Base-by-base conservation (phyloP, 371 early-diverging fungal genomes). In the Mucor plumbeus region DNA sequence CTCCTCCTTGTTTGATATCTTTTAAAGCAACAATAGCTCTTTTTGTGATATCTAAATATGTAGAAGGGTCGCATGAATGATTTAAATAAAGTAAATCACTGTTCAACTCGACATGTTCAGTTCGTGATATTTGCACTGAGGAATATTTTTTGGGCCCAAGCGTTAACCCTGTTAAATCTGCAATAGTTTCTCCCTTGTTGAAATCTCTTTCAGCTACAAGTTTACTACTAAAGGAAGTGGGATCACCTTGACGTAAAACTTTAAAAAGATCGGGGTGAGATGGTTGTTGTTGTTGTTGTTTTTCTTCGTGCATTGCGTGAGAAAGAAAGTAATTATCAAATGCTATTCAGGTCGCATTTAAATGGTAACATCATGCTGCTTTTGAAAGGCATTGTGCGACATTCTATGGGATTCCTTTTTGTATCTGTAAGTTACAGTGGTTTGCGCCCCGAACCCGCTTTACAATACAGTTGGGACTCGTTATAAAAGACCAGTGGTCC, bases 61-160 rank as follows among this genome's bases (percentile, higher is more conserved):
- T 83, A 19, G 87, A 84, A 0, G 94, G 94, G 26, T 82, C 68
- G 59, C 86, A 85, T 2, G 83, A 82, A 59, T 88, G 83, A 69
- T 86, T 85, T 74, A 84, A 69, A 56, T 79, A 82, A 55, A 82
- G 56, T 10, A 78, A 75, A 67, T 90, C 91, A 43, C 88, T 88
- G 77, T 89, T 88, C 48, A 93, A 79, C 64, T 93, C 94, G 26
- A 91, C 81, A 68, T 94, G 92, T 36, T 73, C 71, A 17, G 83
- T 78, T 63, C 79, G 67, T 26, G 85, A 86, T 19, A 87, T 67
- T 69, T 92, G 92, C 3, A 92, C 89, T 17, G 87, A 81, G 26
- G 89, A 85, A 67, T 88, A 90, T 17, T 72, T 74, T 72, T 90
- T 90, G 26, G 81, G 81, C 26, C 85, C 86, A 36, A 78, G 75